These are phyloP conservation scores for Rhizomucor pusillus DNA, from an alignment of 371 early-diverging fungal species.

Conservation along the genomic window DNA sequence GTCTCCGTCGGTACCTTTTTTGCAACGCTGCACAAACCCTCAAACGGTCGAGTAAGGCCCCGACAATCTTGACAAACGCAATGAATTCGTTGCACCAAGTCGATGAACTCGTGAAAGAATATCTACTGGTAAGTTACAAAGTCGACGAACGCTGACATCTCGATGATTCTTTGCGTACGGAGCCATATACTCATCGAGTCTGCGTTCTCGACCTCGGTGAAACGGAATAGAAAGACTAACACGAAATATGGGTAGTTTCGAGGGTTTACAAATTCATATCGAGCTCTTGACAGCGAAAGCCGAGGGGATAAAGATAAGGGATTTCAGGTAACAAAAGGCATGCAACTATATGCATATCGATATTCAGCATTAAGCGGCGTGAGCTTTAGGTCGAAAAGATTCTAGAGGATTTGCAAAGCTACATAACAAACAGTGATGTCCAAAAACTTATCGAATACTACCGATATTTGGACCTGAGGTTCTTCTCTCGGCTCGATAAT, in stretches of 20 bases:
- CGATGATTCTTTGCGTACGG: not conserved
- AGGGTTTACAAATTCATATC: constrained; percentile 63
- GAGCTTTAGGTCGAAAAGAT: constrained; percentile 59
- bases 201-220: not conserved
- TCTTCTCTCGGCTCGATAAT: constrained; percentile 66
- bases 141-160: not conserved
- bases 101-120: constrained; percentile 70
- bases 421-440: constrained; percentile 55
- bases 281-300: constrained; percentile 60
- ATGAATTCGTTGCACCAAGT: constrained; percentile 68
- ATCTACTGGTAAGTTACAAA: constrained; percentile 51
- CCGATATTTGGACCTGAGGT: constrained; percentile 64
- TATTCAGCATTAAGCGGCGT: not conserved
- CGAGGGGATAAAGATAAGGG: constrained; percentile 62
- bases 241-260: constrained; percentile 44
- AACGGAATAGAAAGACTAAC: not conserved
- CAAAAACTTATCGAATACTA: constrained; percentile 59
- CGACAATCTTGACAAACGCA: not conserved
- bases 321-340: constrained; percentile 46
- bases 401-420: constrained; percentile 57
- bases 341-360: no score
- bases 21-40: no score
- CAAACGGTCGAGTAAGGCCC: no score
- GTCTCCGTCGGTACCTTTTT: no score
- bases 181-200: not conserved